Evolutionary conservation across 208 protist genomes (phyloP), one percentile per base, ranked within the genome.

Genomic region (Porcisia hertigi): DNA sequence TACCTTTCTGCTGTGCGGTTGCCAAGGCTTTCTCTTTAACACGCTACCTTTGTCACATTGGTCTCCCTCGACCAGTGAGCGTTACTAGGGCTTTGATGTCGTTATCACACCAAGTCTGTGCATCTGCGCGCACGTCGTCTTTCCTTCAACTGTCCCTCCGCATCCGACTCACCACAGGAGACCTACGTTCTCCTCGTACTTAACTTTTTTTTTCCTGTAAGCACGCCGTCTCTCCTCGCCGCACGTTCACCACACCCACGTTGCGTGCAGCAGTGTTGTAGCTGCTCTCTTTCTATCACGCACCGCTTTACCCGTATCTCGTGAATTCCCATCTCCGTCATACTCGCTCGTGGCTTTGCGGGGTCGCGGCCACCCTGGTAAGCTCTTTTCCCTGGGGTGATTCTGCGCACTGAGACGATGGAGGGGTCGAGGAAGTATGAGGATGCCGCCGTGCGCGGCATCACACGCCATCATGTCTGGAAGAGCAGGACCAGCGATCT

Each of bases 381-480:
- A 18, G n/a, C 41, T 20, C 18, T 49, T 20, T 41, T 11, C 25
- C 3, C 23, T 55, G 30, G n/a, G 47, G 30, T n/a, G 66, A n/a
- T 9, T 11, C 47, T 71, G 66, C 47, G 30, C n/a, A 71, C 74
- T 4, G 20, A 63, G 69, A 39, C 30, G 71, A 76, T 76, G 71
- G 77, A 81, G 53, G 64, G 69, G 9, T 69, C 76, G 4, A 80
- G 65, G 54, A 80, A 71, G 70, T 63, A 64, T 41, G 76, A 80
- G 54, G 76, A 80, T 9, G 76, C 69, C 12, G 36, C 65, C 9
- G 25, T 67, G 71, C 77, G 72, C 11, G 72, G 77, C 34, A 45
- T 73, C 43, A 54, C 66, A 20, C 47, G 66, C 63, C 74, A 90
- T 20, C 89, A 96, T 53, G 88, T 93, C 14, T 96, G 92, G 92